These are phyloP conservation scores for Aspergillus unguis DNA, from an alignment of 2,329 filamentous ascomycete species.

Conservation along the genomic window DNA sequence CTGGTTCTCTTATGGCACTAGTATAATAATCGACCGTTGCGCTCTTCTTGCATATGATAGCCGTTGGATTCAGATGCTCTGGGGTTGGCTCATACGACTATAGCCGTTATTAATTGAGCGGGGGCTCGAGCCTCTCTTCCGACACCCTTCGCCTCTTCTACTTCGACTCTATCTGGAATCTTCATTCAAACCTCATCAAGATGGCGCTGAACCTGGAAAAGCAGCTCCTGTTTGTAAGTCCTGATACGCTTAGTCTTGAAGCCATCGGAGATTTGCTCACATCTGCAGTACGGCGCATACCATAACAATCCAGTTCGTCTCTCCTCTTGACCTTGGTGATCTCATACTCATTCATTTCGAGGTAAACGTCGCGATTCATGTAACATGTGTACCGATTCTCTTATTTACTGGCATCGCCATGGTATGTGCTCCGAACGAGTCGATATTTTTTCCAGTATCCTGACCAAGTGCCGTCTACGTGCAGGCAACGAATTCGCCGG, in stretches of 20 bases:
- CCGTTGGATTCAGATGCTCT: neutral
- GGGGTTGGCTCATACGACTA: slow-evolving; percentile 4
- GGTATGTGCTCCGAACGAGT: slow-evolving; percentile 41
- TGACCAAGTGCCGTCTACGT: slow-evolving; percentile 3
- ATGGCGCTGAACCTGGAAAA: slow-evolving; percentile 61
- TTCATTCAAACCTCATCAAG: slow-evolving; percentile 1
- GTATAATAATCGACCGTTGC: neutral
- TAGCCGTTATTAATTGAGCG: neutral
- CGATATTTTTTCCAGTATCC: neutral
- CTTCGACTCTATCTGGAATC: neutral
- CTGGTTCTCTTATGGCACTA: neutral
- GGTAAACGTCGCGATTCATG: slow-evolving; percentile 64
- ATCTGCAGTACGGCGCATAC: slow-evolving; percentile 60
- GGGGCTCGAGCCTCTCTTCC: neutral
- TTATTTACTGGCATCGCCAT: slow-evolving; percentile 58
- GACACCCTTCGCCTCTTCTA: neutral
- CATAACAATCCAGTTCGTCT: slow-evolving; percentile 59
- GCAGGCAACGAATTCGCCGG: slow-evolving; percentile 56
- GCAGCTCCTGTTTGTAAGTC: slow-evolving; percentile 62
- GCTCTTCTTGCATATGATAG: neutral
- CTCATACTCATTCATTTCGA: slow-evolving; percentile 32
- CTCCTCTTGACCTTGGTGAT: slow-evolving; percentile 13
- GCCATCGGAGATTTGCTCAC: slow-evolving; percentile 3
- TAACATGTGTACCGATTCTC: slow-evolving; percentile 61
- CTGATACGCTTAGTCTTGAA: slow-evolving; percentile 8